Base-by-base conservation (phyloP, 345 rosid species). In the Aegle marmelos region DNA sequence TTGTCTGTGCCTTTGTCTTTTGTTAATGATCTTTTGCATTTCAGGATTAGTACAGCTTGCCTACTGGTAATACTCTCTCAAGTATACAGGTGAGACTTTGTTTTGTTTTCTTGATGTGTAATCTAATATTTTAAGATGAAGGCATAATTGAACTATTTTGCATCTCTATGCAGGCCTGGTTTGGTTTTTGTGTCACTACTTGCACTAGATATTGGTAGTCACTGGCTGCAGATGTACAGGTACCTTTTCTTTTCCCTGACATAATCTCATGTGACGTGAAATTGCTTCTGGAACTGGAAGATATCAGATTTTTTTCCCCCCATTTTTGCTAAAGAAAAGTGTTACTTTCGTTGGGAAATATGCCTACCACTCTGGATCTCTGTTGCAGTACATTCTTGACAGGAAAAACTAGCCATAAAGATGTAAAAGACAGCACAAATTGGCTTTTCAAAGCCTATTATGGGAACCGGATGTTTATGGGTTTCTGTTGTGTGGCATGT, bases 211-310 rank as follows among this genome's bases (percentile, higher is more conserved):
- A 91, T 95, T 64, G 91, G 86, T 70, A 93, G 98, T 82, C 99
- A 95, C 79, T 95, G 97, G 98, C 88, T 95, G 56, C 99, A 92
- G 86, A 91, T 95, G 97, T 93, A 92, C 85, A 95, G 99, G 98
- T 93, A 85, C 62, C 82, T 62, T 61, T 45, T 45, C 16, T 13
- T 45, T 45, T 45, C 50, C 17, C 17, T 45, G 16, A 39, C 50
- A 45, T 41, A 41, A 41, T 11, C 50, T 41, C 50, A 41, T 10
- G 50, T 0, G 3, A 45, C 50, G 4, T 41, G 17, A 45, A 45
- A 13, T 11, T 45, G 50, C 50, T 45, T 11, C 17, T 45, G 50
- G 50, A 45, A 45, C 50, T 45, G 50, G 50, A 45, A 45, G 50
- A 45, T 41, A 41, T 41, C 11, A 11, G 50, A 41, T 41, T 41